Base-by-base conservation (phyloP, 805 yeast genomes). In the Candida corydali region DNA sequence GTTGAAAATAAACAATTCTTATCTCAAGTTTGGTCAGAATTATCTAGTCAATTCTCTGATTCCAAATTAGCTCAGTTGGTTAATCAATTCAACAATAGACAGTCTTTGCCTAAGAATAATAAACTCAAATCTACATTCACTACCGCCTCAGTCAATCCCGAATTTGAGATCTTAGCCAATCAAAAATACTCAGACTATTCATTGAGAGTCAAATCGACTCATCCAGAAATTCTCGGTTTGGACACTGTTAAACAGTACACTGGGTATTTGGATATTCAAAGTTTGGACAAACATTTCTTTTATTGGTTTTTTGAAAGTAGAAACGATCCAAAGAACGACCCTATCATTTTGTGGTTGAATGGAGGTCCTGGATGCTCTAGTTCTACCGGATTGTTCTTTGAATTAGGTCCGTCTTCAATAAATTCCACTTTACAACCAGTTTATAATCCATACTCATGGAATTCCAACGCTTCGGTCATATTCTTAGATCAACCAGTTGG, bases 361-460 rank as follows among this genome's bases (percentile, higher is more conserved):
- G 97, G 97, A 46, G 96, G 97, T 4, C 97, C 97, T 25, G 97
- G 97, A 9, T 89, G 97, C 57, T 86, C 96, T 0, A 86, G 96
- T 1, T 64, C 87, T 55, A 86, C 94, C 23, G 97, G 97, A 7
- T 67, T 89, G 40, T 78, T 91, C 50, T 87, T 89, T 53, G 98
- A 91, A 59, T 73, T 88, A 53, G 98, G 98, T 17, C 95, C 97
- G 4, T 75, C 95, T 0, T 70, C 81, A 10, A 78, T 91, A 41
- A 79, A 76, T 42, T 59, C 75, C 28, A 75, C 82, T 38, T 60
- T 83, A 47, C 75, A 78, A 50, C 88, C 94, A n/a, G 73, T 75
- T 20, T 68, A 63, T 58, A 91, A 91, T 62, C 91, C 93, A 15
- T 68, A 77, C 63, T 82, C 96, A 2, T 91, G 98, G 98, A 91